Base-by-base conservation (phyloP, 2,329 filamentous ascomycete species). In the Fusarium coicis region DNA sequence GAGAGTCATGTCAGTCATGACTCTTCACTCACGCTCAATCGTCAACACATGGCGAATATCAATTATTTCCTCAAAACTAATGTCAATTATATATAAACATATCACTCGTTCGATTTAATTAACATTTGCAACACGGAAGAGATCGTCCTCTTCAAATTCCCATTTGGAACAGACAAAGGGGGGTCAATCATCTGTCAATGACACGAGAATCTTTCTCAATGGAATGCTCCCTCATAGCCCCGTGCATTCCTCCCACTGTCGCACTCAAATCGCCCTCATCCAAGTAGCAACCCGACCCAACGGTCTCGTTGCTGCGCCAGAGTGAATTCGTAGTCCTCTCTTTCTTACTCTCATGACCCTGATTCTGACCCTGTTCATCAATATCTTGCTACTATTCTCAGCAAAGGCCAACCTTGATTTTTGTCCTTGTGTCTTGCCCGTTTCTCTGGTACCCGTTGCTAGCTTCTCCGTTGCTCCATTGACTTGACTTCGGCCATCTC, bases 211-310 rank as follows among this genome's bases (percentile, higher is more conserved):
- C 52, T 40, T 26, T 55, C 36, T 63, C 68, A 43, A 73, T 79
- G 77, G 77, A 79, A 79, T 79, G 77, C 76, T 76, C 69, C 58
- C 68, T 72, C 75, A 76, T 74, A 72, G 76, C 66, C 74, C 70
- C 72, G 66, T 69, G 63, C 77, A 79, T 79, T 79, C 77, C 77
- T 76, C 70, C 63, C 74, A 43, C 55, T 52, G 64, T 66, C 61
- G 62, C 70, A 68, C 69, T 47, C 71, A 67, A 61, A 74, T 63
- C 58, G 58, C 63, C 63, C 58, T 70, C 66, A 18, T 40, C 62
- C 64, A 66, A 66, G 64, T 66, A 66, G 59, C 61, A 66, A 66
- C 63, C 36, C 50, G 46, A 28, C 43, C 39, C 43, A 76, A 76
- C 74, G 70, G 70, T 61, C 65, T 67, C 66, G 74, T 76, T 76